Evolutionary conservation across 208 protist species (phyloP).

Genomic region (Wallacemonas sp.): DNA sequence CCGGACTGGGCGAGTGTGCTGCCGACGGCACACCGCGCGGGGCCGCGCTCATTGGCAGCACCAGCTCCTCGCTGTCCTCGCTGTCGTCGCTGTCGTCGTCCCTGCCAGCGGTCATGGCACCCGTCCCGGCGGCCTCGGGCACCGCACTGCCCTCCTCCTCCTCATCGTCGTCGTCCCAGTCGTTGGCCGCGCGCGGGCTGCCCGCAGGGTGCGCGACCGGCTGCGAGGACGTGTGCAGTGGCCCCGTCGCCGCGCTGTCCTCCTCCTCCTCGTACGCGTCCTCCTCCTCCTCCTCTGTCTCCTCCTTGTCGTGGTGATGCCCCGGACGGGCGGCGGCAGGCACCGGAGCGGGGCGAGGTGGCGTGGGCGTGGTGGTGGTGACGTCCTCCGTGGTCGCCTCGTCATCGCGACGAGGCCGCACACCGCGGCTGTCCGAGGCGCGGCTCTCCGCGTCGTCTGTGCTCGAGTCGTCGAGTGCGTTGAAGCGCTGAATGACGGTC

Average conservation of each 20-base stretch:
- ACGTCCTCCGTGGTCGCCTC: conserved; percentile 35
- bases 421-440: conserved; percentile 13
- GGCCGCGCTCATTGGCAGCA: conserved; percentile 21
- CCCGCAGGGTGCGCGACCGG: not conserved
- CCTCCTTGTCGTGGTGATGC: not conserved
- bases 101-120: not conserved
- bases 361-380: conserved; percentile 13
- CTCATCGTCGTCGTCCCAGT: conserved; percentile 34
- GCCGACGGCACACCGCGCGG: no score
- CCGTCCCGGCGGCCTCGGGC: not conserved
- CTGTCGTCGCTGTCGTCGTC: conserved; percentile 9
- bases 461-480: conserved; percentile 31
- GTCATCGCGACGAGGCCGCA: conserved; percentile 20
- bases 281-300: conserved; percentile 4
- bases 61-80: conserved; percentile 17
- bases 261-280: not conserved
- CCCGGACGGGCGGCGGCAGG: not conserved
- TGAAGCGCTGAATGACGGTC: conserved; percentile 38
- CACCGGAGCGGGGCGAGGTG: not conserved
- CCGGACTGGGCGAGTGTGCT: not conserved
- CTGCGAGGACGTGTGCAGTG: not conserved
- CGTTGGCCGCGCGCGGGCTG: not conserved
- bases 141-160: conserved; percentile 19
- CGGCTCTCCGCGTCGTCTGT: conserved; percentile 23
- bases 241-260: not conserved